A percentile compares a stretch with the other conserved stretches of the same genome.
Evolutionary conservation across 225 moss, liverwort and hornwort species (phyloP).

Genomic region (Lunularia cruciata): DNA sequence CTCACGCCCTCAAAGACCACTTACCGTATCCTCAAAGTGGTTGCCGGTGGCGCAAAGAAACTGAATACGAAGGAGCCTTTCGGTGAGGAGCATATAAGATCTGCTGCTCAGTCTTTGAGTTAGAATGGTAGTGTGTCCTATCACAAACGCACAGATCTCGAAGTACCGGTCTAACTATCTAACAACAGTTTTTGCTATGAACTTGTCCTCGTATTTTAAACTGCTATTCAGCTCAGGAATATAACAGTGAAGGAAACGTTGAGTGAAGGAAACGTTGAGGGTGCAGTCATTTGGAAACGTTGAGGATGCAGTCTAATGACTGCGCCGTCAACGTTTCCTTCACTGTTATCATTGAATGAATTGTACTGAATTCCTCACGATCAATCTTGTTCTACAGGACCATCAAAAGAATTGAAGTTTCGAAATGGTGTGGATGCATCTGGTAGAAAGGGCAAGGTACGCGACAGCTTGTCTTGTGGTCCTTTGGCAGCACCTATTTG

Average conservation of each 20-base stretch:
- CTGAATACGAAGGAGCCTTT: constrained; percentile 33
- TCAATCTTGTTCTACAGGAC: constrained; percentile 44
- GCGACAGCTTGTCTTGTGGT: too few relatives aligned
- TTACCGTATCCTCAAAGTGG: constrained; percentile 36
- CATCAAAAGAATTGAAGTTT: constrained; percentile 53
- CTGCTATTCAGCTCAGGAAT: not conserved
- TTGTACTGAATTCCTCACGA: too few relatives aligned
- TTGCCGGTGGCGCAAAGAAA: constrained; percentile 53
- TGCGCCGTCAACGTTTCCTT: not conserved
- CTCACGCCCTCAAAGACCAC: constrained; percentile 29
- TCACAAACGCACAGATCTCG: too few relatives aligned
- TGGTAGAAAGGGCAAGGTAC: constrained; percentile 53
- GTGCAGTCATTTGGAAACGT: not conserved
- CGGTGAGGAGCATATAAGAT: constrained; percentile 28
- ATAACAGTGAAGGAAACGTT: not conserved
- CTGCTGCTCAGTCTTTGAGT: not conserved
- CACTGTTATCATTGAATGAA: too few relatives aligned
- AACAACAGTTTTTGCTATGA: too few relatives aligned
- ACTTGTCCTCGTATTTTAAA: not conserved
- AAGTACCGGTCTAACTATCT: too few relatives aligned
- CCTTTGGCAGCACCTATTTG: too few relatives aligned
- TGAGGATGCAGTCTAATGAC: not conserved
- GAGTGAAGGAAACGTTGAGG: not conserved
- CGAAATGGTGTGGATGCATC: constrained; percentile 57
- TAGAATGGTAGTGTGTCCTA: too few relatives aligned